Evolutionary conservation across 495 filamentous ascomycete genomes (phyloP), one percentile per base, ranked within the genome.

Genomic region (Aspergillus leporis): DNA sequence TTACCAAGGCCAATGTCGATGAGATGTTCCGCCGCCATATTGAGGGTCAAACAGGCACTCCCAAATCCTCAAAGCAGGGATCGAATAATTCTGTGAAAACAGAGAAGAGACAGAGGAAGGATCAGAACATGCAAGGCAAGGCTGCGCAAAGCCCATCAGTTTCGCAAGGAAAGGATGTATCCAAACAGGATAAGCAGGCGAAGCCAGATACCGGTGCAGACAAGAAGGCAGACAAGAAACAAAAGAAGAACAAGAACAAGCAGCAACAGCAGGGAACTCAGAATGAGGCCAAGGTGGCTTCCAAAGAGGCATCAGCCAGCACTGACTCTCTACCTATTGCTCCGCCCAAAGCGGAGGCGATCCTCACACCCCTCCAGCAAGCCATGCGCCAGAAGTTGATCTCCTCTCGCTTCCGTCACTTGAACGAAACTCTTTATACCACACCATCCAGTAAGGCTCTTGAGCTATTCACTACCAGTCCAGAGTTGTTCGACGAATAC

Each of bases 401-500:
- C 56, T 92, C 90, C 5, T 92, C 94, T 14, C 93, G 94, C 58
- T 98, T 98, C 84, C 92, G 94, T 63, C 91, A 97, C 71, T 85
- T 98, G 60, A 98, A 98, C 76, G 87, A 98, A 75, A 92, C 89
- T 4, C 89, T 98, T 23, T 97, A 98, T 74, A 97, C 93, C 12
- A 91, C 88, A 6, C 89, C 92, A 16, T 98, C 94, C 1, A 71
- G 77, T 45, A 83, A 92, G 50, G 87, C 93, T 16, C 83, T 93
- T 56, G 70, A 83, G 56, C 83, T 97, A 40, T 98, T 98, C 78
- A 71, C 80, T 41, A 71, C 86, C 9, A 89, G 87, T 58, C 94
- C 94, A 0, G 90, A 94, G 60, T 88, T 97, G 77, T 98, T 97
- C 77, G 78, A 83, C 43, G 91, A 97, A 67, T 98, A 98, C 73